phyloP scores from a whole-genome alignment of 352 stramenopile species.

The Phytopythium kandeliae region DNA sequence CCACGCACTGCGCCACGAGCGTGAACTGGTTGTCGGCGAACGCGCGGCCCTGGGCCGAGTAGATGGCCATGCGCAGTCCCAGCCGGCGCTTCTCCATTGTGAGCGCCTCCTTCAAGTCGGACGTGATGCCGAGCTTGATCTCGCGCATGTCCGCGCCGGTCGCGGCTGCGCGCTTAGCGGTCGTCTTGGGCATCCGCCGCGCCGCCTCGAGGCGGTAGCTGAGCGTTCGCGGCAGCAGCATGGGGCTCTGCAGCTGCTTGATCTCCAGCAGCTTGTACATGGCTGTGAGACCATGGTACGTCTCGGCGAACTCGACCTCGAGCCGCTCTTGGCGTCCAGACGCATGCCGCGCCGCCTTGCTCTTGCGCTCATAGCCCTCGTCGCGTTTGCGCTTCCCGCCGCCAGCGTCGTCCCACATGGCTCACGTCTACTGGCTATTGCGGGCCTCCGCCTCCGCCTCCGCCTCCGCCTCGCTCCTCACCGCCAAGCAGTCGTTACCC shows the following conservation, averaged over 20 bases:
- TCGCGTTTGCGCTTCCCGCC: conserved; percentile 68
- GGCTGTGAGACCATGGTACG: conserved; percentile 67
- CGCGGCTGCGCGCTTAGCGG: conserved; percentile 2
- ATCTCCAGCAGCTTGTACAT: conserved; percentile 84
- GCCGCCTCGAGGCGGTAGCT: conserved; percentile 52
- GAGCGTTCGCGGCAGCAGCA: conserved; percentile 75
- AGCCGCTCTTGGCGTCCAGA: conserved; percentile 65
- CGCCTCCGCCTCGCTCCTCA: no score
- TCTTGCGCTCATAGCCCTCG: conserved; percentile 33
- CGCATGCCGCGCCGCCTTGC: conserved; percentile 30
- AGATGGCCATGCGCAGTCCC: conserved; percentile 52
- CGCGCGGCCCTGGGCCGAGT: conserved; percentile 27
- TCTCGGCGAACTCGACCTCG: conserved; percentile 75
- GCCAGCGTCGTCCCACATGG: conserved; percentile 10
- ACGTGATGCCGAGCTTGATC: conserved; percentile 66
- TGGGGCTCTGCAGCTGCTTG: conserved; percentile 56
- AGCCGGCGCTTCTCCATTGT: conserved; percentile 46
- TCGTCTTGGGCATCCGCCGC: conserved; percentile 12
- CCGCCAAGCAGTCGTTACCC: no score
- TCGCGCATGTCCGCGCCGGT: conserved; percentile 32
- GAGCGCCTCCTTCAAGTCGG: conserved; percentile 57
- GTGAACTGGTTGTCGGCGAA: conserved; percentile 63
- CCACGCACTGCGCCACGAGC: conserved; percentile 50
- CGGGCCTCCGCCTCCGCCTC: no score
- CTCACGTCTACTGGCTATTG: background rate